Percentiles rank a stretch among this genome's conserved stretches.
These are phyloP conservation scores for Madurella fahalii DNA, from an alignment of 2,329 filamentous ascomycete species.

Conservation along the genomic window DNA sequence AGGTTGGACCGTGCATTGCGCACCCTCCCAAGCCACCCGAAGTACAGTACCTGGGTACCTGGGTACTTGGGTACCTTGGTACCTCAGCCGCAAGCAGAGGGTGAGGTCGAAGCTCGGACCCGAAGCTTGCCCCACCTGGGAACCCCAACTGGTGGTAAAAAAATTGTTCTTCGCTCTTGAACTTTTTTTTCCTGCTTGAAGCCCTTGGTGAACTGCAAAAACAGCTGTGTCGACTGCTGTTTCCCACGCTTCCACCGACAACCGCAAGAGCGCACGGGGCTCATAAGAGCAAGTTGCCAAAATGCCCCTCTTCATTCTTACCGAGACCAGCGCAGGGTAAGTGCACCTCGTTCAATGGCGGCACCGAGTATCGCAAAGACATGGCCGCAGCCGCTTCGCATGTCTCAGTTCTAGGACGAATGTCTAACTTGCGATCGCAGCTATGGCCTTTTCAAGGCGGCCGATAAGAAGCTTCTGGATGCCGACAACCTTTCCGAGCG, in stretches of 20 bases:
- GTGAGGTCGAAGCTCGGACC: conserved; percentile 20
- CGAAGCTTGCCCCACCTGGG: conserved; percentile 20
- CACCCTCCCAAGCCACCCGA: neutral
- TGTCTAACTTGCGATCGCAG: conserved; percentile 42
- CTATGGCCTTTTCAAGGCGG: conserved; percentile 96
- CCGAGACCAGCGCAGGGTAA: conserved; percentile 82
- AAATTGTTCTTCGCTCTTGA: conserved; percentile 37
- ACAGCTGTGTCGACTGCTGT: conserved; percentile 23
- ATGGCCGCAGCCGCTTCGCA: neutral
- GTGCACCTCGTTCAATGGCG: conserved; percentile 32
- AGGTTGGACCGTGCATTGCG: conserved; percentile 12
- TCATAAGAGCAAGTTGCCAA: conserved; percentile 33
- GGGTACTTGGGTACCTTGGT: conserved; percentile 11
- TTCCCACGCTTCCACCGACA: conserved; percentile 34
- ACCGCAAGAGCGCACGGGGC: conserved; percentile 21
- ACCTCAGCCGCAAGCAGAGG: neutral
- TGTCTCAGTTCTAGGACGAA: neutral
- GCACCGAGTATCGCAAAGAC: neutral
- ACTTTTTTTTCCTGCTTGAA: conserved; percentile 31
- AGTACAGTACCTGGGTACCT: neutral
- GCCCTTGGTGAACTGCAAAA: conserved; percentile 22
- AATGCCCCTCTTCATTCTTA: conserved; percentile 90
- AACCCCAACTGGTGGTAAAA: conserved; percentile 32
- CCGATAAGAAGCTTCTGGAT: conserved; percentile 97
- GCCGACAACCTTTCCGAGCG: conserved; percentile 74